Evolutionary conservation across 164 flowering plant genomes (phyloP).

Genomic region (Platanus orientalis): DNA sequence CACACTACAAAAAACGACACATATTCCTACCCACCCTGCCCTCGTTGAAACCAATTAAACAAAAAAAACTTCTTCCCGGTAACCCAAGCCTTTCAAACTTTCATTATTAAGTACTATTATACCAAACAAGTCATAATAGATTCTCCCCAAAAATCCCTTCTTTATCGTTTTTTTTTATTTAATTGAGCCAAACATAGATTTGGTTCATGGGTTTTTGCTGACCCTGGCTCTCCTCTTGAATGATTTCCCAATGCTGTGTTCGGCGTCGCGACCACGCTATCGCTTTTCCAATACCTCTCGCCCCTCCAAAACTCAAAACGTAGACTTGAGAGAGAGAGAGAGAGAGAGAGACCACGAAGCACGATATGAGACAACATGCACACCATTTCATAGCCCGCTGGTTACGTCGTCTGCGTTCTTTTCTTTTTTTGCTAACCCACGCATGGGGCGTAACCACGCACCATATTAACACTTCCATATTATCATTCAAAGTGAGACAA

Average conservation of each 20-base stretch:
- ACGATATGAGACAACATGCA: constrained; percentile 24
- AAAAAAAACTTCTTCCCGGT: neutral
- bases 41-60: neutral
- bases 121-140: neutral
- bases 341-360: constrained; percentile 1
- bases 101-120: neutral
- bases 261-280: constrained; percentile 73
- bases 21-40: neutral
- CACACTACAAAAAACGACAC: neutral
- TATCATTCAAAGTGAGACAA: neutral
- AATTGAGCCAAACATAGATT: neutral
- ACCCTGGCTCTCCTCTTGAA: constrained; percentile 2
- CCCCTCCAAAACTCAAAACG: constrained; percentile 5
- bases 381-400: constrained; percentile 53
- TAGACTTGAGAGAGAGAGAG: neutral
- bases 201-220: neutral
- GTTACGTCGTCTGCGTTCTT: constrained; percentile 41
- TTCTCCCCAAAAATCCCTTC: neutral
- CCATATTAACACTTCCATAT: neutral
- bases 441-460: neutral
- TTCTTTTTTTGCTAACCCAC: neutral
- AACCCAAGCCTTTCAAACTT: neutral
- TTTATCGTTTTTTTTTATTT: neutral
- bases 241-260: constrained; percentile 40
- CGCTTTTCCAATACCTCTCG: constrained; percentile 24